Base-by-base conservation (phyloP, 2,329 filamentous ascomycete species). In the Calycina marina region DNA sequence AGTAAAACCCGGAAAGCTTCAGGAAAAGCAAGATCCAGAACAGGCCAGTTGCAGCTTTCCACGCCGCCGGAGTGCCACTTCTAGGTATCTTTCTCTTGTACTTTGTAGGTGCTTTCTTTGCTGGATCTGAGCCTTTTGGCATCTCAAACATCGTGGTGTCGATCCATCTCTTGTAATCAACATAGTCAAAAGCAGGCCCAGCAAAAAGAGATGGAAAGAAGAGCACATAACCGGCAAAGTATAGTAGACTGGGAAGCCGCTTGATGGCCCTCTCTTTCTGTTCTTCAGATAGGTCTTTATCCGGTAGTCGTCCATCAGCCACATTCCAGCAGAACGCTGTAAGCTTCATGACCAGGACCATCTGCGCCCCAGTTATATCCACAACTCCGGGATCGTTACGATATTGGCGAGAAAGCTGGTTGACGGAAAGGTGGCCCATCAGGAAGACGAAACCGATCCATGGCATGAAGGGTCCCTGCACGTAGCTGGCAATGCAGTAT, bases 311-410 rank as follows among this genome's bases (percentile, higher is more conserved):
- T 13, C 90, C 92, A 54, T 98, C 90, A 48, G 90, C 85, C 6
- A 96, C 77, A 52, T 96, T 96, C 90, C 90, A 98, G 60, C 84
- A 93, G 52, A 98, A 98, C 4, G 88, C 81, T 14, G 77, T 84
- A 20, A 98, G 72, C 57, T 98, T 98, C 84, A 98, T 98, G 41
- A 96, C 77, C 46, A 96, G 60, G 18, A 98, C 90, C 90, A 98
- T 98, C 56, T 98, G 90, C 1, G 88, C 85, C 25, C 80, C 86
- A 0, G 88, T 94, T 45, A 98, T 86, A 54, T 98, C 90, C 37
- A 93, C 65, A 2, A 61, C 57, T 24, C 69, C 65, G 0, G 81
- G 71, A 39, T 72, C 66, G 45, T 79, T 65, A 24, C 68, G 60
- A 24, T 75, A 69, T 56, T 93, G 84, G 24, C 92, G 80, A 36